Evolutionary conservation across 208 protist species (phyloP).

Genomic region (Angomonas ambiguus): DNA sequence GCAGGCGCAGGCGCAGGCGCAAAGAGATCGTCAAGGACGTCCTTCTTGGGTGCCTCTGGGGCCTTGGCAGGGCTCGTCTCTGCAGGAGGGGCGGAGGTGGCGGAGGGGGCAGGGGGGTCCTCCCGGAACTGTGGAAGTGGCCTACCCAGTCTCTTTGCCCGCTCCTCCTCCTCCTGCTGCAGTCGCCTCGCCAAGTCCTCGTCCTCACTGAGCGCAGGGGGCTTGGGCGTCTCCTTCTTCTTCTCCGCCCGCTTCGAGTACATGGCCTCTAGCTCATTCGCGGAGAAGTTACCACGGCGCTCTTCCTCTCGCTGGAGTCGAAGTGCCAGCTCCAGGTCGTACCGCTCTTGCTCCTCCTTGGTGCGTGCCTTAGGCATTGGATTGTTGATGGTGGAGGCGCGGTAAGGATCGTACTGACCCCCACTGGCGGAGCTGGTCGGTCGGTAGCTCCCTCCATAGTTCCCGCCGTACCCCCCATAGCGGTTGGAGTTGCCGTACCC

Average conservation of each 20-base stretch:
- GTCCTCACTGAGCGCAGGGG: slow-evolving; percentile 35
- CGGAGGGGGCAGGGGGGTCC: slow-evolving; percentile 13
- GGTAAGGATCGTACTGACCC: slow-evolving; percentile 26
- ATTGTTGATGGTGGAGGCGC: slow-evolving; percentile 1
- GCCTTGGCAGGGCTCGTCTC: slow-evolving; percentile 6
- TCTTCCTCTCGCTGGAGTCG: slow-evolving; percentile 86
- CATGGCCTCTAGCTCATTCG: slow-evolving; percentile 64
- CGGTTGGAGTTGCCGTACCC: slow-evolving; percentile 21
- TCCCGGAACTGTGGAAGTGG: slow-evolving; percentile 32
- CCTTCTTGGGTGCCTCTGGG: background rate
- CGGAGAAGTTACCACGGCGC: slow-evolving; percentile 54
- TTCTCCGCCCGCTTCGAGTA: slow-evolving; percentile 42
- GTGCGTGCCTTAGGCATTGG: slow-evolving; percentile 27
- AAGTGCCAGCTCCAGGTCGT: slow-evolving; percentile 81
- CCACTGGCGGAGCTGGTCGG: background rate
- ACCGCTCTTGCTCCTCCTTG: slow-evolving; percentile 81
- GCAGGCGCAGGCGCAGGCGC: slow-evolving; percentile 18
- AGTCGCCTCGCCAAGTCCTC: slow-evolving; percentile 64
- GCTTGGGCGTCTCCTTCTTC: slow-evolving; percentile 14
- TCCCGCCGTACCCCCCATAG: slow-evolving; percentile 21
- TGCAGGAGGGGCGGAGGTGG: slow-evolving; percentile 7
- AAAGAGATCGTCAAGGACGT: slow-evolving; percentile 6
- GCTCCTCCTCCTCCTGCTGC: slow-evolving; percentile 72
- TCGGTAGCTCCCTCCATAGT: slow-evolving; percentile 10
- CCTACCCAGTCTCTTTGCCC: slow-evolving; percentile 28